phyloP scores from a whole-genome alignment of 306 rosid genomes.

The Begonia masoniana region DNA sequence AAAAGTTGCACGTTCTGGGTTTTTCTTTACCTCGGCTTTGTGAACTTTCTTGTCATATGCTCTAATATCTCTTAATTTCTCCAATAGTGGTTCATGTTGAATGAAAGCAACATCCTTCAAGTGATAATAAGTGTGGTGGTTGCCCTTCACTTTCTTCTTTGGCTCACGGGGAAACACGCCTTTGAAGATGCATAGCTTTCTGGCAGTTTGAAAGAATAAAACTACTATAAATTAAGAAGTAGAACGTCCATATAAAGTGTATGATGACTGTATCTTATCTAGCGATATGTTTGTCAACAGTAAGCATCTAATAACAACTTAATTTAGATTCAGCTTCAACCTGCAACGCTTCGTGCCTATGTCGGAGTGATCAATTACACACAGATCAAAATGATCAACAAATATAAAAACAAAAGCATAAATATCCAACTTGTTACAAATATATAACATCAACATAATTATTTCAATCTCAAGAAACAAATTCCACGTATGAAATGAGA shows the following conservation, averaged over 20 bases:
- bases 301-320: not conserved
- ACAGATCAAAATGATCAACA: no score
- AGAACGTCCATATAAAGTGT: no score
- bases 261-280: no score
- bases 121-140: constrained; percentile 83
- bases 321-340: no score
- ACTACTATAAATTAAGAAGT: not conserved
- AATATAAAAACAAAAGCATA: no score
- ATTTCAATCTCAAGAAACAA: no score
- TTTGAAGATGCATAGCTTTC: constrained; percentile 85
- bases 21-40: constrained; percentile 81
- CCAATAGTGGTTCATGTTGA: constrained; percentile 78
- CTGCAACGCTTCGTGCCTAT: no score
- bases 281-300: not conserved
- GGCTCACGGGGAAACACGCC: constrained; percentile 91
- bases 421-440: no score
- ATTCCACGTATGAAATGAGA: no score
- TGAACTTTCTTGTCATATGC: constrained; percentile 65
- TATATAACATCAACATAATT: no score
- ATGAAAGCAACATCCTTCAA: constrained; percentile 82
- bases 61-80: constrained; percentile 51
- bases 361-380: no score
- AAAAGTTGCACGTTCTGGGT: constrained; percentile 49
- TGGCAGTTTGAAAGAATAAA: constrained; percentile 15
- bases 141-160: constrained; percentile 88